Percentiles rank a stretch among this genome's conserved stretches.
Conservation (phyloP, 257 asterid genomes). For the Rauvolfia tetraphylla region DNA sequence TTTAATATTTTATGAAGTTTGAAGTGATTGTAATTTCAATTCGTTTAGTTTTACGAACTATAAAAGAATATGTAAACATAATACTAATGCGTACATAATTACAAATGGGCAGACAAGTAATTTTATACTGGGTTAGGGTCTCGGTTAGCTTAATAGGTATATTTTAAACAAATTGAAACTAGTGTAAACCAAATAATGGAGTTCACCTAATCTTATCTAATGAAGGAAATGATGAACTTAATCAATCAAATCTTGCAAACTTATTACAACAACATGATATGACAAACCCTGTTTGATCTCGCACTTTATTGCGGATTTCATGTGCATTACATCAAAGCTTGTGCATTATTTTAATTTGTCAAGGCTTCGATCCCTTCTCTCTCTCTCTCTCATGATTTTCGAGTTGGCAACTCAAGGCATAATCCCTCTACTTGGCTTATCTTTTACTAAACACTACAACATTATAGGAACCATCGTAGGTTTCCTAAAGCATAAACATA, state of each 20-base stretch:
- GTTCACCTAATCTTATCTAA: neutral
- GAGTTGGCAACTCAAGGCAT: constrained; percentile 16
- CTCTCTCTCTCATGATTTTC: constrained; percentile 26
- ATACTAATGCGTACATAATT: too few relatives aligned
- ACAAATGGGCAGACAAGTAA: too few relatives aligned
- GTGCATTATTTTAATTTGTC: constrained; percentile 11
- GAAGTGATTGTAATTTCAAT: too few relatives aligned
- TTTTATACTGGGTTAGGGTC: too few relatives aligned
- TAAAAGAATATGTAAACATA: too few relatives aligned
- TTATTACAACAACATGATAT: constrained; percentile 20
- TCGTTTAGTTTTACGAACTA: too few relatives aligned
- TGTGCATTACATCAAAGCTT: constrained; percentile 17
- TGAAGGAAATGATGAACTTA: constrained; percentile 5
- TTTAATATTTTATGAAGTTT: too few relatives aligned
- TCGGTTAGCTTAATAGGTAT: too few relatives aligned
- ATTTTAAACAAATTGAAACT: too few relatives aligned
- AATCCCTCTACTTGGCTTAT: constrained; percentile 24
- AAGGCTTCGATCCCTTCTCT: neutral
- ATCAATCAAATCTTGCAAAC: neutral
- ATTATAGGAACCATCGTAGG: constrained; percentile 36
- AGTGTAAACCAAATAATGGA: constrained; percentile 5
- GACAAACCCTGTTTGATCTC: constrained; percentile 26
- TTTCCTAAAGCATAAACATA: constrained; percentile 37
- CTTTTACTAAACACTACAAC: constrained; percentile 26
- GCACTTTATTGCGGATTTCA: constrained; percentile 22